A percentile compares a stretch with the other conserved stretches of the same genome.
Evolutionary conservation across 352 stramenopile genomes (phyloP).

Genomic region (Pythium aquatile): DNA sequence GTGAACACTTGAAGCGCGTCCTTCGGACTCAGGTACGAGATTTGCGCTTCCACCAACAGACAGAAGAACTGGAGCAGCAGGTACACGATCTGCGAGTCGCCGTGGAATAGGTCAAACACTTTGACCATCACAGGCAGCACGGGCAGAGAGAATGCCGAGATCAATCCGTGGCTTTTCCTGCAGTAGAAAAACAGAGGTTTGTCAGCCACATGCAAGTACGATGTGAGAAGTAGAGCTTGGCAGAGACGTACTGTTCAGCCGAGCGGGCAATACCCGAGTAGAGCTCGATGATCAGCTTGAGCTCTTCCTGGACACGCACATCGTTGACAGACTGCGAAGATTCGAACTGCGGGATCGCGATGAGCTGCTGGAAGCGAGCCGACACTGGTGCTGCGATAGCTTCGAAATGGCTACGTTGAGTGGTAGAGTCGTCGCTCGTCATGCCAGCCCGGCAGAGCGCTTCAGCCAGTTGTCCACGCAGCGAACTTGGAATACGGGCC

Average conservation of each 20-base stretch:
- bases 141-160: conserved; percentile 66
- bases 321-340: conserved; percentile 64
- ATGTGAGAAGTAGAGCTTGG: neutral
- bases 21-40: conserved; percentile 67
- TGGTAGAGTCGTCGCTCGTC: conserved; percentile 44
- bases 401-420: conserved; percentile 52
- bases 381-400: conserved; percentile 51
- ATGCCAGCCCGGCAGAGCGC: conserved; percentile 74
- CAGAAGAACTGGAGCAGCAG: conserved; percentile 79
- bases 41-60: conserved; percentile 73
- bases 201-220: neutral
- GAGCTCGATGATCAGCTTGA: conserved; percentile 76
- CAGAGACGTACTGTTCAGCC: conserved; percentile 49
- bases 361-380: conserved; percentile 49
- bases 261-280: conserved; percentile 77
- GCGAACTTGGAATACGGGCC: conserved; percentile 50
- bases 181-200: conserved; percentile 7
- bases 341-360: conserved; percentile 53
- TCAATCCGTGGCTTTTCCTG: conserved; percentile 52
- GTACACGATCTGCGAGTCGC: conserved; percentile 68
- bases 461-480: conserved; percentile 66
- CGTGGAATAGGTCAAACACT: conserved; percentile 75
- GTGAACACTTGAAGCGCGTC: conserved; percentile 76
- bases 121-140: conserved; percentile 72
- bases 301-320: conserved; percentile 64